These are phyloP conservation scores for Ophiostoma triangulosporum DNA, from an alignment of 2,329 filamentous ascomycete genomes.

Conservation along the genomic window DNA sequence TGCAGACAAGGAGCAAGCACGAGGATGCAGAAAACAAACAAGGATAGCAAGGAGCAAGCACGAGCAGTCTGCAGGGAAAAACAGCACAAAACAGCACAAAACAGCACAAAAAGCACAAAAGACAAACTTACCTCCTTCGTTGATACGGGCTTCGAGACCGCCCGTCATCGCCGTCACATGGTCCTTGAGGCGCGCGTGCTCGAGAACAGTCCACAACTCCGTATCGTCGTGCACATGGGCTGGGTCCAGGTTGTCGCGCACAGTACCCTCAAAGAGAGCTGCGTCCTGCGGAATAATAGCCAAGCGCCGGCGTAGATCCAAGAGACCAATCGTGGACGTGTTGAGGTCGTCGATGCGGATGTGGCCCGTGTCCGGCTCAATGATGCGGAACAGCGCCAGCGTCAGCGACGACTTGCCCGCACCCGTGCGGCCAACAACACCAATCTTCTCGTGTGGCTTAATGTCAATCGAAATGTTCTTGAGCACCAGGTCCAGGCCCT, in stretches of 20 bases:
- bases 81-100: not conserved
- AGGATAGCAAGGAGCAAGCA: not conserved
- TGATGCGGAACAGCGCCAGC: slow-evolving; percentile 85
- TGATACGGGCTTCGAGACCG: slow-evolving; percentile 75
- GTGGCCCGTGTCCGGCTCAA: slow-evolving; percentile 69
- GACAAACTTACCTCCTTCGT: slow-evolving; percentile 75
- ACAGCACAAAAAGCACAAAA: not conserved
- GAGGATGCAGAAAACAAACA: too few species aligned
- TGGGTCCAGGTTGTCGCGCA: slow-evolving; percentile 92
- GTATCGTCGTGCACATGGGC: slow-evolving; percentile 93
- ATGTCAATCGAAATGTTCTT: slow-evolving; percentile 88
- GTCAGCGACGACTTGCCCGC: slow-evolving; percentile 94
- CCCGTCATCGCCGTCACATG: slow-evolving; percentile 78
- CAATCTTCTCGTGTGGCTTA: slow-evolving; percentile 95
- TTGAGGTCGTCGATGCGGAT: slow-evolving; percentile 85
- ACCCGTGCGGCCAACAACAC: slow-evolving; percentile 89
- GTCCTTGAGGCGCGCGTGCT: slow-evolving; percentile 87
- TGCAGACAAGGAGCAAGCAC: not conserved
- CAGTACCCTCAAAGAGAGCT: slow-evolving; percentile 59
- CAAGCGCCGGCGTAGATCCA: slow-evolving; percentile 76
- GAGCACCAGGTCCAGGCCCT: slow-evolving; percentile 78
- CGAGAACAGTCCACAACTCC: slow-evolving; percentile 85
- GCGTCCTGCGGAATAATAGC: slow-evolving; percentile 98
- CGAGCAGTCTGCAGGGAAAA: not conserved
- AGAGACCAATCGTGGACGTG: slow-evolving; percentile 76